Base-by-base conservation (phyloP, 2,329 filamentous ascomycete species). In the Neofusicoccum umdonicola region DNA sequence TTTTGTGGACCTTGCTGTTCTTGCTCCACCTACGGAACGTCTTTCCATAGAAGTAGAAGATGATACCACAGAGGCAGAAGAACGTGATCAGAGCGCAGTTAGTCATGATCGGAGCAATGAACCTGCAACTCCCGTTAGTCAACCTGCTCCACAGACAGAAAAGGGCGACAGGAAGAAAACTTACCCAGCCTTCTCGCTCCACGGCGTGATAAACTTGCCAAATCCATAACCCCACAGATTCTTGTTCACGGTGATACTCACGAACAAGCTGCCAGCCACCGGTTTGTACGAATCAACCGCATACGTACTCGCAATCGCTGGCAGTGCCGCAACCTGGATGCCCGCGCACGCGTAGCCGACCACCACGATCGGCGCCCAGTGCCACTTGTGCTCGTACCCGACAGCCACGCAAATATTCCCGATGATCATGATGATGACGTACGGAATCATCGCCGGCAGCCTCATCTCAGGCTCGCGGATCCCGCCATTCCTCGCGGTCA, bases 251-350 rank as follows among this genome's bases (percentile, higher is more conserved):
- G 86, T 88, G 67, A 87, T 83, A 7, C 82, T 79, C 0, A 88
- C 85, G 71, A 88, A 86, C 54, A 88, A 76, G 2, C 80, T 82
- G 3, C 86, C 86, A 0, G 86, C 81, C 2, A 88, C 83, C 0
- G 86, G 85, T 74, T 88, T 89, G 74, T 89, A 89, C 64, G 81
- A 84, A 71, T 89, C 87, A 15, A 89, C 82, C 0, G 85, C 84
- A 69, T 88, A 88, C 2, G 79, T 86, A 39, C 79, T 84, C 4
- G 78, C 81, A 64, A 89, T 88, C 12, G 82, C 82, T 0, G 87
- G 87, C 12, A 89, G 74, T 0, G 85, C 85, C 2, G 85, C 82
- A 15, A 88, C 85, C 70, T 87, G 84, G 48, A 88, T 84, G 72
- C 80, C 85, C 0, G 83, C 81, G 65, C 79, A 83, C 5, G 82